Base-by-base conservation (phyloP, 345 rosid species). In the Aethionema arabicum region DNA sequence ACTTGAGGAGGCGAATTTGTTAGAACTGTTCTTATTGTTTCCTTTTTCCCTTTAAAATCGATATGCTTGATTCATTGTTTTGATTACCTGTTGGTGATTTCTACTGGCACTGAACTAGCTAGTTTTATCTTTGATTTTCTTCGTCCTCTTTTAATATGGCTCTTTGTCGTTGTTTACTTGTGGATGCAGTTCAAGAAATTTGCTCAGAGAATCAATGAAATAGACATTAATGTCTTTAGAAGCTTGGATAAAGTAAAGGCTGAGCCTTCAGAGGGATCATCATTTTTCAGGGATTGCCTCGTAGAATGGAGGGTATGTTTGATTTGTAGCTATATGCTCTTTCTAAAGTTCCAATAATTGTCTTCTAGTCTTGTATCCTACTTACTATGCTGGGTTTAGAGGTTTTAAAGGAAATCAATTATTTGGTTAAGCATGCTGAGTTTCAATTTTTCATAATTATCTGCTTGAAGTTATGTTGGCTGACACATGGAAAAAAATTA, bases 221-320 rank as follows among this genome's bases (percentile, higher is more conserved):
- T 89, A 60, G 91, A 92, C 38, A 77, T 86, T 74, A 76, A 80
- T 78, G 88, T 83, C 49, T 83, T 73, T 63, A 67, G 82, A 69
- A 85, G 84, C 82, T 82, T 89, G 43, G 79, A 84, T 38, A 77
- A 75, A 70, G 61, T 78, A 29, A 92, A 89, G 77, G 32, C 76
- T 3, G 84, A 81, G 79, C 97, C 98, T 21, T 82, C 95, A 2
- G 78, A 79, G 31, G 95, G 98, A 10, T 86, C 95, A 36, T 68
- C 93, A 4, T 87, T 89, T 74, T 77, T 89, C 65, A 74, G 78
- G 56, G 98, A 89, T 38, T 82, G 91, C 58, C 97, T 92, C 27
- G 13, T 81, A 3, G 97, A 92, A 74, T 92, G 91, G 88, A 88
- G 92, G 88, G 98, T 88, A 85, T 36, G 85, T 12, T 8, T 55